Evolutionary conservation across 1,284 basidiomycete genomes (phyloP).

Genomic region (Kwoniella shivajii): DNA sequence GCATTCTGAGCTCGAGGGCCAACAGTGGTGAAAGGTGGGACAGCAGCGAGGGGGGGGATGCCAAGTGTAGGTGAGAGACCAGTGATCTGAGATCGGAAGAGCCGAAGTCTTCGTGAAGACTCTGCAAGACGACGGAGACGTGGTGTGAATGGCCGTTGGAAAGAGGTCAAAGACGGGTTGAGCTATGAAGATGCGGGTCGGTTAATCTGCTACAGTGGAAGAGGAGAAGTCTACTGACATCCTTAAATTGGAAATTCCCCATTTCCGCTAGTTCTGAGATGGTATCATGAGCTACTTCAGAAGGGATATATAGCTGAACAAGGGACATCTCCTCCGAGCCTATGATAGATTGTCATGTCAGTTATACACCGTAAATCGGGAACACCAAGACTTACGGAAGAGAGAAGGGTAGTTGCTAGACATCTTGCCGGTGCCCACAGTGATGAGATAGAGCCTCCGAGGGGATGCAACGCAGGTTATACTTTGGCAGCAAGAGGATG

Average conservation of each 20-base stretch:
- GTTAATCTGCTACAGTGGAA: not conserved
- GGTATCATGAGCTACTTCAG: slow-evolving; percentile 95
- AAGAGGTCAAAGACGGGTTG: slow-evolving; percentile 92
- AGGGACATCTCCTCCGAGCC: slow-evolving; percentile 96
- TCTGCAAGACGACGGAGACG: slow-evolving; percentile 95
- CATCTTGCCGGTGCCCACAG: slow-evolving; percentile 25
- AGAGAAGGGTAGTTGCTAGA: slow-evolving; percentile 66
- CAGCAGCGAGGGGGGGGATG: slow-evolving; percentile 78
- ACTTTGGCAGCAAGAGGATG: not conserved
- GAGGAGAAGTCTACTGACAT: slow-evolving; percentile 61
- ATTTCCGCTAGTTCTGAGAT: slow-evolving; percentile 94
- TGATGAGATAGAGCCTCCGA: slow-evolving; percentile 21
- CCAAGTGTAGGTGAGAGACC: slow-evolving; percentile 70
- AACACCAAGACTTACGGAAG: slow-evolving; percentile 65
- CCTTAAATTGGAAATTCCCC: slow-evolving; percentile 96
- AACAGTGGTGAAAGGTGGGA: slow-evolving; percentile 76
- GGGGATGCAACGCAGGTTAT: not conserved
- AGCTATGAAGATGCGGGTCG: slow-evolving; percentile 61
- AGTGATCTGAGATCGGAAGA: slow-evolving; percentile 84
- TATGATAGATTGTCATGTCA: slow-evolving; percentile 45
- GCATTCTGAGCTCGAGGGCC: slow-evolving; percentile 89
- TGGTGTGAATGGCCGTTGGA: slow-evolving; percentile 96
- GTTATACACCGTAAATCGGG: not conserved
- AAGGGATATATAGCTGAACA: slow-evolving; percentile 96
- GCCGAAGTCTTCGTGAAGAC: slow-evolving; percentile 90